Percentiles rank a stretch among this genome's conserved stretches.
Evolutionary conservation across 2,329 filamentous ascomycete species (phyloP).

Genomic region (Cladophialophora carrionii): DNA sequence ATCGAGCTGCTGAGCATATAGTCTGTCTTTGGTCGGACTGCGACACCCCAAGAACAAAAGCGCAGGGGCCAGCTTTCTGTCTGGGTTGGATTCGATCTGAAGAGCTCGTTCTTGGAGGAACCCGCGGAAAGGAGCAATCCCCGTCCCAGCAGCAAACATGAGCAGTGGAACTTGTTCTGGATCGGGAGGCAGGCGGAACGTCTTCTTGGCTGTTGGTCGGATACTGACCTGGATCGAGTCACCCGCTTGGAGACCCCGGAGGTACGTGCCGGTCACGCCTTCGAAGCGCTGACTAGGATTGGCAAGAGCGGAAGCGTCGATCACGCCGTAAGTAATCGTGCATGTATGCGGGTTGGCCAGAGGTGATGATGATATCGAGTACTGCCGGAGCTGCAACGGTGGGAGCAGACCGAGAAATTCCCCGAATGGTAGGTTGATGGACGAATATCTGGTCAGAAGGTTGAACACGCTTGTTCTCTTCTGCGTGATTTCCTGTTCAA

Average conservation of each 20-base stretch:
- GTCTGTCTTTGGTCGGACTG: constrained; percentile 57
- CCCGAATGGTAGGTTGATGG: constrained; percentile 64
- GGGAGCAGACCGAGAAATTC: constrained; percentile 72
- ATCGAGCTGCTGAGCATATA: constrained; percentile 58
- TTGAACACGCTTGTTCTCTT: constrained; percentile 64
- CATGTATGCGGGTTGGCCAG: constrained; percentile 59
- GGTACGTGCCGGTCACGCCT: constrained; percentile 71
- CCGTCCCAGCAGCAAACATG: constrained; percentile 58
- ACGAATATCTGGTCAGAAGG: constrained; percentile 65
- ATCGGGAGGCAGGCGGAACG: constrained; percentile 53
- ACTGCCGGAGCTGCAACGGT: constrained; percentile 74
- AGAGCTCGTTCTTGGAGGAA: constrained; percentile 48
- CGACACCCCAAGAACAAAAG: constrained; percentile 70
- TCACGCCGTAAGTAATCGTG: constrained; percentile 70
- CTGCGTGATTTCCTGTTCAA: constrained; percentile 49
- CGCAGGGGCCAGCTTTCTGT: constrained; percentile 59
- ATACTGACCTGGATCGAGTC: constrained; percentile 44
- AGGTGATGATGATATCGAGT: constrained; percentile 76
- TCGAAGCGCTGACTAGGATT: constrained; percentile 54
- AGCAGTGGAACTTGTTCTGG: constrained; percentile 53
- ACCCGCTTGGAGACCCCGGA: constrained; percentile 56
- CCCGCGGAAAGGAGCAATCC: constrained; percentile 54
- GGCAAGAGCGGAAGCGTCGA: constrained; percentile 58
- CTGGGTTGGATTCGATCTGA: constrained; percentile 44
- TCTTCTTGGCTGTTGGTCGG: constrained; percentile 39